Conservation (phyloP, 495 filamentous ascomycete species). For the Annulohypoxylon bovei region DNA sequence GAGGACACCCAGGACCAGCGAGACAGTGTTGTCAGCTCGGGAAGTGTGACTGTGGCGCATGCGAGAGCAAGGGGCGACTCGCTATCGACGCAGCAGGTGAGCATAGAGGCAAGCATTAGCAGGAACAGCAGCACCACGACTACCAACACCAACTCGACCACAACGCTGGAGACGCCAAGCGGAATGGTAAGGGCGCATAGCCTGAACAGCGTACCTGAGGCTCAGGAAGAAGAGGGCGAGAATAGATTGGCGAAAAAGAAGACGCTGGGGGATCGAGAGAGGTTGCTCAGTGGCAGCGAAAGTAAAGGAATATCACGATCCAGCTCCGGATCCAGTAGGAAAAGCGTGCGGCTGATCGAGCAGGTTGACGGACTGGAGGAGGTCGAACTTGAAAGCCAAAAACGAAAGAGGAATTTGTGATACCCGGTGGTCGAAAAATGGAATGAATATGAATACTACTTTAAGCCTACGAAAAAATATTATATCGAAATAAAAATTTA, state of each 20-base stretch:
- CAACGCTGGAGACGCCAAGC: constrained; percentile 21
- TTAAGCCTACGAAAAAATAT: too few species aligned
- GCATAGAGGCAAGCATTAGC: constrained; percentile 38
- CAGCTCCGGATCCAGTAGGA: constrained; percentile 30
- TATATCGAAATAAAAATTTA: too few species aligned
- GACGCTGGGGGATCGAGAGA: constrained; percentile 10
- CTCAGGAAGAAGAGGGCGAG: constrained; percentile 41
- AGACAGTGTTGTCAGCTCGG: constrained; percentile 33
- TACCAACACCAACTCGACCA: background rate
- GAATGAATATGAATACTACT: background rate
- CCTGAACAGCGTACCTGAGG: constrained; percentile 44
- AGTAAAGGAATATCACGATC: constrained; percentile 19
- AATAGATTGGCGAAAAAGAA: constrained; percentile 3
- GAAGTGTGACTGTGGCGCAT: constrained; percentile 26
- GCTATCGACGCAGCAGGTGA: constrained; percentile 35
- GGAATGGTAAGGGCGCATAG: constrained; percentile 37
- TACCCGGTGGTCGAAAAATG: constrained; percentile 1
- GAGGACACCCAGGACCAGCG: constrained; percentile 22
- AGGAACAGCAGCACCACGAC: constrained; percentile 14
- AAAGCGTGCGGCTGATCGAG: constrained; percentile 30
- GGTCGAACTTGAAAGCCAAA: constrained; percentile 35
- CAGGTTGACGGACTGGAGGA: constrained; percentile 40
- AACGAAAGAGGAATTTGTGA: constrained; percentile 28
- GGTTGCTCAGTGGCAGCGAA: constrained; percentile 8
- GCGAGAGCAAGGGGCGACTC: constrained; percentile 35